Evolutionary conservation across 805 yeast genomes (phyloP).

Genomic region (Yamadazyma ubonensis): DNA sequence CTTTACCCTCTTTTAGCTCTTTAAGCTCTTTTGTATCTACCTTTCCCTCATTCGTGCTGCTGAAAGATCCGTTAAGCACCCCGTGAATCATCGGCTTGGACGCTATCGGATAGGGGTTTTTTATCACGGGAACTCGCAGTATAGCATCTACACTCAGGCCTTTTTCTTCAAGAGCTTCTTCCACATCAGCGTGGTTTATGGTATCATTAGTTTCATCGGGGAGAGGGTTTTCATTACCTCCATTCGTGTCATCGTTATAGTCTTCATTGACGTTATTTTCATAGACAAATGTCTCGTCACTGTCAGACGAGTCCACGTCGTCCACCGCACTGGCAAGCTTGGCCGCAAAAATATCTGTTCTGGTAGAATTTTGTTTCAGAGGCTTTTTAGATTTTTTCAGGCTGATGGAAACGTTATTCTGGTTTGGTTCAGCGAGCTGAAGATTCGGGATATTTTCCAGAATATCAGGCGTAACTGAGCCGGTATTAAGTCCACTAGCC

Average conservation of each 20-base stretch:
- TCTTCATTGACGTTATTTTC: slow-evolving; percentile 45
- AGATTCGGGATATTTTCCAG: slow-evolving; percentile 16
- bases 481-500: slow-evolving; percentile 1
- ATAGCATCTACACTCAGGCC: too few relatives aligned
- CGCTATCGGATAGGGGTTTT: slow-evolving; percentile 5
- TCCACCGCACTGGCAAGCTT: slow-evolving; percentile 91
- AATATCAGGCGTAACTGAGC: slow-evolving; percentile 6
- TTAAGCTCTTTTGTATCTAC: too few relatives aligned
- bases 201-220: slow-evolving; percentile 2
- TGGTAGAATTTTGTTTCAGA: slow-evolving; percentile 57
- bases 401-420: slow-evolving; percentile 3
- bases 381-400: slow-evolving; percentile 23
- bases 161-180: not conserved
- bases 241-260: not conserved
- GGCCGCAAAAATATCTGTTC: slow-evolving; percentile 94
- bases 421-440: slow-evolving; percentile 10
- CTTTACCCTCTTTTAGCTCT: too few relatives aligned
- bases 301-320: slow-evolving; percentile 81
- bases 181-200: not conserved
- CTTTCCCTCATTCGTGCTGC: slow-evolving; percentile 11
- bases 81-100: slow-evolving; percentile 9
- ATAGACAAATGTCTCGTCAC: slow-evolving; percentile 95
- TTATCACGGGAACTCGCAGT: slow-evolving; percentile 1
- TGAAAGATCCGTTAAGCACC: slow-evolving; percentile 9
- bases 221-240: not conserved